Percentiles rank a stretch among this genome's conserved stretches.
Conservation (phyloP, 2,329 filamentous ascomycete genomes). For the Fusarium torulosum region DNA sequence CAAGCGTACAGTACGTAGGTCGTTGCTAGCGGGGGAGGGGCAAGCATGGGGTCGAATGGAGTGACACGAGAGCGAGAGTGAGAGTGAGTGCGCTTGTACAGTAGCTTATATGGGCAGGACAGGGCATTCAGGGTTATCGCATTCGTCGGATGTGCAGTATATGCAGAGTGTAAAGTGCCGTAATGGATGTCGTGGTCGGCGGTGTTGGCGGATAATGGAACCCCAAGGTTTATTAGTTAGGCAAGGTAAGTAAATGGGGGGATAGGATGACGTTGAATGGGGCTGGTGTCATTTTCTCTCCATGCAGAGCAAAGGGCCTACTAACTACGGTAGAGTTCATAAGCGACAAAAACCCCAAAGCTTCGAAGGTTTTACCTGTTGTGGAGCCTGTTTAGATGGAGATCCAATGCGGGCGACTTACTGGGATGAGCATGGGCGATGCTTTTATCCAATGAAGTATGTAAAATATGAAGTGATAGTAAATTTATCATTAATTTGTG, state of each 20-base stretch:
- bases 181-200: slow-evolving; percentile 30
- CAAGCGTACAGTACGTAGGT: slow-evolving; percentile 33
- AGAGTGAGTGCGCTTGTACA: slow-evolving; percentile 7
- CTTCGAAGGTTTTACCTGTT: slow-evolving; percentile 20
- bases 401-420: neutral
- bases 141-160: slow-evolving; percentile 33
- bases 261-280: slow-evolving; percentile 45
- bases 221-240: slow-evolving; percentile 5
- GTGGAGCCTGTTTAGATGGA: slow-evolving; percentile 13
- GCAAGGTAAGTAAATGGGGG: slow-evolving; percentile 26
- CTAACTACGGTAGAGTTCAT: slow-evolving; percentile 1
- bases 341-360: neutral
- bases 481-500: too few relatives aligned
- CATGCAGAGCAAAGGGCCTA: neutral
- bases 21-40: slow-evolving; percentile 44
- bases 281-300: slow-evolving; percentile 24
- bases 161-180: slow-evolving; percentile 1
- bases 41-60: slow-evolving; percentile 25
- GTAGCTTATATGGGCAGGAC: slow-evolving; percentile 14
- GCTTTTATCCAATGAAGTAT: neutral
- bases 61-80: slow-evolving; percentile 9
- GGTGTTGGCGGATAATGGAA: slow-evolving; percentile 29
- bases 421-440: slow-evolving; percentile 10
- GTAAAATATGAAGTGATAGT: too few relatives aligned
- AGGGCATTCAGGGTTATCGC: slow-evolving; percentile 35